Conservation (phyloP, 2,329 filamentous ascomycete genomes). For the Fusarium heterosporum region DNA sequence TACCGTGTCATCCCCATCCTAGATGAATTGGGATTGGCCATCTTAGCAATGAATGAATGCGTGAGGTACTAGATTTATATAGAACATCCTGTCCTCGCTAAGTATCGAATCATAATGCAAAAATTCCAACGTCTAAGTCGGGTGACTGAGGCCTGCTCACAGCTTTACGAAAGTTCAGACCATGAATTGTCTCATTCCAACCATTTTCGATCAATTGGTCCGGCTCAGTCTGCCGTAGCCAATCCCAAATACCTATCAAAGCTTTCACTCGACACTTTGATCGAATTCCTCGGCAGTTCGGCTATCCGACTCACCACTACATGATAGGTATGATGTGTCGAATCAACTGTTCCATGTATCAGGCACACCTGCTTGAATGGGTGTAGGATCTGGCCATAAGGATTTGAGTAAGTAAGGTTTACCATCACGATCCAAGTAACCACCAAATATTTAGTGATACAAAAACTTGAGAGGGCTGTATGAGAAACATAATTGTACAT, state of each 20-base stretch:
- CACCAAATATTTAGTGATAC: not conserved
- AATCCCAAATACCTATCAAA: not conserved
- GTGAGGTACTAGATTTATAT: not conserved
- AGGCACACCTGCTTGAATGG: too few species aligned
- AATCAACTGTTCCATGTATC: too few species aligned
- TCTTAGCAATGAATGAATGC: not conserved
- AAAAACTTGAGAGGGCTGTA: not conserved
- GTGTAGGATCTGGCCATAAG: too few species aligned
- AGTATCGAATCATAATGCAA: not conserved
- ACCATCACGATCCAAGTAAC: too few species aligned
- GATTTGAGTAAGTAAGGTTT: too few species aligned
- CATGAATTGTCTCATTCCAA: slow-evolving; percentile 26
- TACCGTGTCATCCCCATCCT: not conserved
- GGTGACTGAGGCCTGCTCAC: not conserved
- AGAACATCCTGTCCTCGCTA: not conserved
- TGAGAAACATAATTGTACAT: not conserved
- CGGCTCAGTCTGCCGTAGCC: not conserved
- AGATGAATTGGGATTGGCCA: not conserved
- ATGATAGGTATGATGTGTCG: too few species aligned
- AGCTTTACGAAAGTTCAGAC: not conserved
- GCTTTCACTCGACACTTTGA: not conserved
- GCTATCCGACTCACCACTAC: not conserved
- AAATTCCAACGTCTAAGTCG: not conserved
- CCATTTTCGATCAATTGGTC: not conserved
- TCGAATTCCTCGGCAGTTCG: not conserved